A percentile compares a stretch with the other conserved stretches of the same genome.
Evolutionary conservation across 2,329 filamentous ascomycete genomes (phyloP).

Genomic region (Verticillium tricorpus): DNA sequence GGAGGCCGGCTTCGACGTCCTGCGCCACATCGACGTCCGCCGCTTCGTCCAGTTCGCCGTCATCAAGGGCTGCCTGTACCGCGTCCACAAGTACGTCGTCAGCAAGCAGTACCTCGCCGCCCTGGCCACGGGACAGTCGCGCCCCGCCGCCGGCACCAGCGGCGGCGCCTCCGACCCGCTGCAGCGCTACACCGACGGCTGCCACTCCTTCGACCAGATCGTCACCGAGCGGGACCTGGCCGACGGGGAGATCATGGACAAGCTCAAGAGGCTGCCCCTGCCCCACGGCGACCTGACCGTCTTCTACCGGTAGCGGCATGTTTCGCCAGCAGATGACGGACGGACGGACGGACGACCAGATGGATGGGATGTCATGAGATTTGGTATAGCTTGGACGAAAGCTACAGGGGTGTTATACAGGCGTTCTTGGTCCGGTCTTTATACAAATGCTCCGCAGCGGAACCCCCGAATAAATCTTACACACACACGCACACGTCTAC

Average conservation of each 20-base stretch:
- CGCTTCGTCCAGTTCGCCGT: slow-evolving; percentile 93
- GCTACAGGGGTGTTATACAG: neutral
- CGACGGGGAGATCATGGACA: slow-evolving; percentile 66
- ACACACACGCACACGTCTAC: neutral
- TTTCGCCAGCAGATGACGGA: neutral
- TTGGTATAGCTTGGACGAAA: neutral
- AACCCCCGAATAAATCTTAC: neutral
- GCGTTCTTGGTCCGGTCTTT: neutral
- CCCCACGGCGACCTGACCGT: slow-evolving; percentile 49
- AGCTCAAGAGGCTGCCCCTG: slow-evolving; percentile 53
- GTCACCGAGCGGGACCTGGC: slow-evolving; percentile 70
- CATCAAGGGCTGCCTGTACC: slow-evolving; percentile 90
- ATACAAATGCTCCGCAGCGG: neutral
- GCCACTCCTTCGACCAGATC: slow-evolving; percentile 76
- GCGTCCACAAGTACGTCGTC: slow-evolving; percentile 87
- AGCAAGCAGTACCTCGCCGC: slow-evolving; percentile 57
- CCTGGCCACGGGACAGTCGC: slow-evolving; percentile 49
- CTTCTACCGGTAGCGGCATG: slow-evolving; percentile 38
- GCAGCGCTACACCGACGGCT: slow-evolving; percentile 67
- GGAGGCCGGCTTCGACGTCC: slow-evolving; percentile 57
- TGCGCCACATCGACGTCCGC: slow-evolving; percentile 78
- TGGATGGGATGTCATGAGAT: neutral
- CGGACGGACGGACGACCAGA: neutral
- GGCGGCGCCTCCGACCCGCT: slow-evolving; percentile 43
- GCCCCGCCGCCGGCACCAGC: slow-evolving; percentile 24